phyloP scores from a whole-genome alignment of 441 rosid genomes.

The Kokia cookei region DNA sequence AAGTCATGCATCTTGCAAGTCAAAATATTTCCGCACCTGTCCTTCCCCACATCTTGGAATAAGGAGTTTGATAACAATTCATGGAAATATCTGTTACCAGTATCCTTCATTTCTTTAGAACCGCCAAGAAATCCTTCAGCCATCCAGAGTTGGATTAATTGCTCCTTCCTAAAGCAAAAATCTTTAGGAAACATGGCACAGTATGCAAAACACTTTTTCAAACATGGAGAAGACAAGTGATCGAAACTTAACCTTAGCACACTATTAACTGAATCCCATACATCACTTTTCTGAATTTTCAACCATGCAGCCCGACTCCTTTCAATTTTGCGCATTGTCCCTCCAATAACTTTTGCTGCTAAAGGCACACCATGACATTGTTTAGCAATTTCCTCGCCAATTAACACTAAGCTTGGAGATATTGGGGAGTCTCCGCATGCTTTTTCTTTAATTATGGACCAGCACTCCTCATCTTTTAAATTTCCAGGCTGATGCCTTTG shows the following conservation, averaged over 20 bases:
- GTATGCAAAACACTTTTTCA: not conserved
- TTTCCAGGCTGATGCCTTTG: not conserved
- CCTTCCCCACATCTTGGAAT: not conserved
- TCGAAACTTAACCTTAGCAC: not conserved
- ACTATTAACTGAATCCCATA: not conserved
- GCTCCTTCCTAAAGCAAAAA: not conserved
- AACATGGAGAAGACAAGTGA: not conserved
- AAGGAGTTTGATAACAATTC: not conserved
- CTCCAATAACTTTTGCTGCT: constrained; percentile 10
- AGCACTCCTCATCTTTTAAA: not conserved
- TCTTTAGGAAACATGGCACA: constrained; percentile 17
- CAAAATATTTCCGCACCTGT: not conserved
- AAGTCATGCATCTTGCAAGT: not conserved
- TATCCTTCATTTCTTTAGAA: not conserved
- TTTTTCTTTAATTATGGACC: not conserved
- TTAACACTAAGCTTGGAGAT: not conserved
- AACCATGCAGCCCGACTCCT: not conserved
- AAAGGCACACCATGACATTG: not conserved
- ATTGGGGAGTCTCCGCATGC: not conserved
- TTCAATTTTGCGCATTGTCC: not conserved
- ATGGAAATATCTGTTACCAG: not conserved
- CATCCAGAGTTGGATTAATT: constrained; percentile 19
- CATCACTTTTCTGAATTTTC: not conserved
- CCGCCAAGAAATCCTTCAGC: constrained; percentile 15
- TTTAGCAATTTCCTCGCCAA: not conserved